Evolutionary conservation across 2,329 filamentous ascomycete species (phyloP).

Genomic region (Colletotrichum sp.): DNA sequence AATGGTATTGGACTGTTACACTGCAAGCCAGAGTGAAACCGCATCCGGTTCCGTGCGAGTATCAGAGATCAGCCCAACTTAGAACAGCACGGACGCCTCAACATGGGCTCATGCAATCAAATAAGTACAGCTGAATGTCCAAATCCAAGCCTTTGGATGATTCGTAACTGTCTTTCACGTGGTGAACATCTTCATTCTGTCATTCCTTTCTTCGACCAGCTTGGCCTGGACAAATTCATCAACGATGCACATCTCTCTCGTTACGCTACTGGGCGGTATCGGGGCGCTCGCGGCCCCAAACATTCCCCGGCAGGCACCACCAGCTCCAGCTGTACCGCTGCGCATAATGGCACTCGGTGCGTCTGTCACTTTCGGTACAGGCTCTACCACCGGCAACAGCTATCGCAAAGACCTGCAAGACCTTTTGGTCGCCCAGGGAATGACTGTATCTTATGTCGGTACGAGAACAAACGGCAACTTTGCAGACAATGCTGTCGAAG

Average conservation of each 20-base stretch:
- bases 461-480: constrained; percentile 6
- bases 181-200: not conserved
- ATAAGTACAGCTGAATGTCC: not conserved
- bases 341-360: constrained; percentile 16
- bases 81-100: not conserved
- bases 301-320: not conserved
- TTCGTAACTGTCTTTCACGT: not conserved
- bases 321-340: not conserved
- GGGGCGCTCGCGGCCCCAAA: not conserved
- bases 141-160: not conserved
- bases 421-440: not conserved
- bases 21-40: not conserved
- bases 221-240: not conserved
- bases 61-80: constrained; percentile 1
- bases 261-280: not conserved
- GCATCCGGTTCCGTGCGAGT: constrained; percentile 11
- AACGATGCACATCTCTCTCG: not conserved
- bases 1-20: not conserved
- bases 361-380: constrained; percentile 12
- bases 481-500: constrained; percentile 12
- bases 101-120: not conserved
- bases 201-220: not conserved
- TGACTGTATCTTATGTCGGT: constrained; percentile 4
- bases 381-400: constrained; percentile 38
- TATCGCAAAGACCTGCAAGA: constrained; percentile 38